A percentile compares a stretch with the other conserved stretches of the same genome.
Conservation (phyloP, 805 yeast genomes). For the Metschnikowia borealis region DNA sequence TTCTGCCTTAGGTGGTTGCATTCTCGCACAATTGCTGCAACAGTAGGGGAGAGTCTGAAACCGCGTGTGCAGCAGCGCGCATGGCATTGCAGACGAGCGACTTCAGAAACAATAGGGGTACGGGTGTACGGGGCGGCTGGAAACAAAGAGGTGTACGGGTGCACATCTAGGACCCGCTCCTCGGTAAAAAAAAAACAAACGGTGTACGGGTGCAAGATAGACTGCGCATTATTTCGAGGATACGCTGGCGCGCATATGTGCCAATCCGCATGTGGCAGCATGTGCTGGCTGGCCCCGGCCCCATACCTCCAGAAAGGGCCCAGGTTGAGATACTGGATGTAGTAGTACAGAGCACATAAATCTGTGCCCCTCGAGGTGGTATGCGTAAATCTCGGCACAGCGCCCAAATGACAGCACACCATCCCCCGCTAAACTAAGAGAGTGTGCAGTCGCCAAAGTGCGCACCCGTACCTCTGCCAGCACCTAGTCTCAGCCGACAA, state of each 20-base stretch:
- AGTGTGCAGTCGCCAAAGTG: background rate
- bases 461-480: conserved; percentile 1
- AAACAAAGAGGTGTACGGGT: no score
- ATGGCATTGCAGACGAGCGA: background rate
- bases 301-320: no score
- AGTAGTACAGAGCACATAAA: no score
- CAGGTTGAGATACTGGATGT: no score
- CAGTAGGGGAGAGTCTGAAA: background rate
- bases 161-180: background rate
- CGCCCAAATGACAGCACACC: no score
- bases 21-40: background rate
- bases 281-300: background rate
- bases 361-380: no score
- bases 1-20: background rate
- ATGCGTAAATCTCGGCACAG: no score
- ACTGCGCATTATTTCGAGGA: background rate
- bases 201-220: background rate
- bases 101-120: background rate
- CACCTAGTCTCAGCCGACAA: background rate
- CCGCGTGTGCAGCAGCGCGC: background rate
- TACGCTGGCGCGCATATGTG: background rate
- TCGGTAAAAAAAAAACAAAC: background rate
- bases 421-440: no score
- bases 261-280: background rate
- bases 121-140: no score